Conservation (phyloP, 495 filamentous ascomycete genomes). For the Pseudevernia furfuracea region DNA sequence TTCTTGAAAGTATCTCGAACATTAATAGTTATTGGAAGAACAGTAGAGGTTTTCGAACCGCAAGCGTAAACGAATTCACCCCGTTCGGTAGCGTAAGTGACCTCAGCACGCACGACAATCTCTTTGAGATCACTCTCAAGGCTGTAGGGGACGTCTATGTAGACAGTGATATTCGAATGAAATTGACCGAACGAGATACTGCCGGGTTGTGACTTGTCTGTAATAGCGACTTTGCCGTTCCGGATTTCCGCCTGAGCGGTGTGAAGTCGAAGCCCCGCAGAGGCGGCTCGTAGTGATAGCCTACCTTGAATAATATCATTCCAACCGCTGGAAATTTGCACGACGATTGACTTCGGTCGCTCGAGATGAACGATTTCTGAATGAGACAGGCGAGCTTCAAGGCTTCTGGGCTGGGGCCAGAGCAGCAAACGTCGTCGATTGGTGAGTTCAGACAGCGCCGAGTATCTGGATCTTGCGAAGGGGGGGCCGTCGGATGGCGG, state of each 20-base stretch:
- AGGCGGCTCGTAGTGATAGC: constrained; percentile 69
- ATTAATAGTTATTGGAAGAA: constrained; percentile 83
- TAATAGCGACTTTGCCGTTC: constrained; percentile 44
- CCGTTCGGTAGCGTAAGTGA: constrained; percentile 65
- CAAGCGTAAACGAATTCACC: constrained; percentile 63
- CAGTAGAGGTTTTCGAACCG: constrained; percentile 55
- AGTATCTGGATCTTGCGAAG: neutral
- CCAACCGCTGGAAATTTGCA: constrained; percentile 66
- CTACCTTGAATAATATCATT: constrained; percentile 64
- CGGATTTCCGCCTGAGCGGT: constrained; percentile 60
- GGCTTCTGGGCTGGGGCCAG: constrained; percentile 17
- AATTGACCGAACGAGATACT: constrained; percentile 57
- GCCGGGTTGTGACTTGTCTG: constrained; percentile 56
- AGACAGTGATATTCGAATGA: constrained; percentile 39
- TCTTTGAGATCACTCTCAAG: constrained; percentile 68
- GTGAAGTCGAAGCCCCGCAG: constrained; percentile 78
- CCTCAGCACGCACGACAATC: constrained; percentile 67
- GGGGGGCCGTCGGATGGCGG: constrained; percentile 6
- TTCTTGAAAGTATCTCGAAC: constrained; percentile 95
- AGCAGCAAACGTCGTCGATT: constrained; percentile 16
- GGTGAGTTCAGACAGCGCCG: neutral
- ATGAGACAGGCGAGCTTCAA: constrained; percentile 22
- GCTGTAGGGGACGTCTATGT: constrained; percentile 71
- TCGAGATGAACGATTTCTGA: constrained; percentile 65
- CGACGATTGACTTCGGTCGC: constrained; percentile 62